phyloP scores from a whole-genome alignment of 805 yeast genomes.

The Wickerhamomyces strasburgensis region DNA sequence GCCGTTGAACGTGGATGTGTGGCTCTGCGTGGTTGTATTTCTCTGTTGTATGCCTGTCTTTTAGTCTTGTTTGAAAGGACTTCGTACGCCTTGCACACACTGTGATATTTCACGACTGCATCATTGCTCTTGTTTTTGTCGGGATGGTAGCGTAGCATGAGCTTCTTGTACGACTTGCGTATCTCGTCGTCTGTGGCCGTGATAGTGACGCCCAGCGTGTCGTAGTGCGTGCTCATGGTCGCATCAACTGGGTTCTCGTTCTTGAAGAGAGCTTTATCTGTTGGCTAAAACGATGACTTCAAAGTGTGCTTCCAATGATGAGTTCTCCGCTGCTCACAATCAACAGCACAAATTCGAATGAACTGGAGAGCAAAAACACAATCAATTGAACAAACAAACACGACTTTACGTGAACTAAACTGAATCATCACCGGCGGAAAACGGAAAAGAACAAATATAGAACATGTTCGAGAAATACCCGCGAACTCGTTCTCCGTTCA shows the following conservation, averaged over 20 bases:
- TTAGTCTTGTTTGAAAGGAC: slow-evolving; percentile 24
- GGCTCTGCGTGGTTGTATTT: not conserved
- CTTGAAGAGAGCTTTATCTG: not conserved
- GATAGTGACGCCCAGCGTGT: slow-evolving; percentile 24
- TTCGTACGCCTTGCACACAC: slow-evolving; percentile 29
- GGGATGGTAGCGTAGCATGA: slow-evolving; percentile 42
- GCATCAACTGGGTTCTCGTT: slow-evolving; percentile 1
- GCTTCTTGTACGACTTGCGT: slow-evolving; percentile 34
- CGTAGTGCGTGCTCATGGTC: slow-evolving; percentile 20
- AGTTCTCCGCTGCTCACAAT: not conserved
- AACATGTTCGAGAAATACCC: too few relatives aligned
- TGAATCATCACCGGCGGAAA: too few relatives aligned
- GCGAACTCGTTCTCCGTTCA: too few relatives aligned
- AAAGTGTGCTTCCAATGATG: not conserved
- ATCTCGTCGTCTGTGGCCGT: slow-evolving; percentile 25
- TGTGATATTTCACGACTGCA: slow-evolving; percentile 28
- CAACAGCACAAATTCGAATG: not conserved
- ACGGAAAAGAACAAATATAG: too few relatives aligned
- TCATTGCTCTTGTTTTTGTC: slow-evolving; percentile 30
- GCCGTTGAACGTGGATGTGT: not conserved
- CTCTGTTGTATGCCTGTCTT: slow-evolving; percentile 27
- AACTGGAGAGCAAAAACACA: not conserved
- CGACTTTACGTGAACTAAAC: too few relatives aligned
- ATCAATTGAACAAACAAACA: not conserved
- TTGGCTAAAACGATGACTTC: not conserved